Evolutionary conservation across 208 protist species (phyloP), one percentile per base, ranked within the genome.

Genomic region (Leishmania aethiopica): DNA sequence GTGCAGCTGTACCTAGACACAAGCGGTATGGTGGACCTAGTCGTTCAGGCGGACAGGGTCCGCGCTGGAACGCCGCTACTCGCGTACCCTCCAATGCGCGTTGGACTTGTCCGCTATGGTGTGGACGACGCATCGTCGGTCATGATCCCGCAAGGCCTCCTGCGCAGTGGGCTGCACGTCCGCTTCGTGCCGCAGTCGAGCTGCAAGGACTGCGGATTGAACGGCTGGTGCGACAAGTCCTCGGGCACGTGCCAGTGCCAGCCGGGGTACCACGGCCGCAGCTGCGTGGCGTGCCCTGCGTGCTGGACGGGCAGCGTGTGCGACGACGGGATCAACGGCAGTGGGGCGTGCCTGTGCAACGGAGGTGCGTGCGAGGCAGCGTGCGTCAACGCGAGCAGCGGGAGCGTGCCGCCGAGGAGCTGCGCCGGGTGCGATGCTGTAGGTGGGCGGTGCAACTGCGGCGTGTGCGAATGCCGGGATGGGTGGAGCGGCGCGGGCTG

Each of bases 61-160:
- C 5, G 13, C 49, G 15, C 49, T 17, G 49, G 49, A 11, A 53
- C 49, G 13, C 49, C 49, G 49, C 49, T 53, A 53, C 49, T 53
- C 15, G 49, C 49, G 37, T 40, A 75, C 75, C 87, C 87, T 22
- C 66, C 89, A 25, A 77, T 80, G 32, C 78, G 77, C 17, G 77
- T 89, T 10, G 87, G 89, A 2, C 74, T 92, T 28, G 79, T 87
- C 64, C 86, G 89, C 42, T 28, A 86, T 59, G 81, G 83, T 47
- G 67, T 89, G 71, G 79, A 76, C 11, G 87, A 92, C 79, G 59
- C 79, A n/a, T 78, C 77, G 10, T 85, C 82, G 40, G 76, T 85
- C 49, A 51, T 79, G 75, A 32, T 85, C 25, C 82, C 77, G 22
- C 77, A 75, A 57, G 74, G 51, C 7, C 77, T 85, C 32, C 40